These are phyloP conservation scores for Domatiomyces catenatus DNA, from an alignment of 2,329 filamentous ascomycete species.

Conservation along the genomic window DNA sequence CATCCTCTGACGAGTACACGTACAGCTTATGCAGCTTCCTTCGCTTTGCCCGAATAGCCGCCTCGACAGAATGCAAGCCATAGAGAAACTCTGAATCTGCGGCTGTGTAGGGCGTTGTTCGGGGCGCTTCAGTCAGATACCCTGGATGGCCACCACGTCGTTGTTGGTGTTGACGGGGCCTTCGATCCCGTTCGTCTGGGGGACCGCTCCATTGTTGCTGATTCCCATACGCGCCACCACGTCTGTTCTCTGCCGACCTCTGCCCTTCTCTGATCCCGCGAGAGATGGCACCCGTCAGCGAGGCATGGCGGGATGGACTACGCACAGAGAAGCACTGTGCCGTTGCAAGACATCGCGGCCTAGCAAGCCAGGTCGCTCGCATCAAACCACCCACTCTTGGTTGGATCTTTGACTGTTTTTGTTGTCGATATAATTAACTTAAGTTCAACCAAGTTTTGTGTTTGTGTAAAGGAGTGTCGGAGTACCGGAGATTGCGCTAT, in stretches of 20 bases:
- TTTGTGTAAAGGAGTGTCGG: no score
- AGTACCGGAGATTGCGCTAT: no score
- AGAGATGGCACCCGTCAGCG: conserved; percentile 54
- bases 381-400: neutral
- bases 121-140: neutral
- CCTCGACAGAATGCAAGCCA: conserved; percentile 63
- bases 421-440: no score
- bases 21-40: conserved; percentile 77
- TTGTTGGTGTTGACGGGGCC: neutral
- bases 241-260: conserved; percentile 1
- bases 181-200: neutral
- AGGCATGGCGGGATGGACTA: conserved; percentile 24
- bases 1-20: conserved; percentile 37
- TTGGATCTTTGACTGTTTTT: neutral
- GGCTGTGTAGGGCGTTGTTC: conserved; percentile 54
- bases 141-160: neutral
- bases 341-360: neutral
- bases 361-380: neutral
- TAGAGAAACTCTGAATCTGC: conserved; percentile 87
- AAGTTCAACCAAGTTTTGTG: no score
- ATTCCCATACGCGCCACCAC: neutral
- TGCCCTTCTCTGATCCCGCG: conserved; percentile 41
- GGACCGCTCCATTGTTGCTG: neutral
- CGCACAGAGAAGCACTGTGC: neutral
- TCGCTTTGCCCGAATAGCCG: conserved; percentile 53